Percentiles rank a stretch among this genome's conserved stretches.
Conservation (phyloP, 2,329 filamentous ascomycete species). For the Diaporthe humulicola region DNA sequence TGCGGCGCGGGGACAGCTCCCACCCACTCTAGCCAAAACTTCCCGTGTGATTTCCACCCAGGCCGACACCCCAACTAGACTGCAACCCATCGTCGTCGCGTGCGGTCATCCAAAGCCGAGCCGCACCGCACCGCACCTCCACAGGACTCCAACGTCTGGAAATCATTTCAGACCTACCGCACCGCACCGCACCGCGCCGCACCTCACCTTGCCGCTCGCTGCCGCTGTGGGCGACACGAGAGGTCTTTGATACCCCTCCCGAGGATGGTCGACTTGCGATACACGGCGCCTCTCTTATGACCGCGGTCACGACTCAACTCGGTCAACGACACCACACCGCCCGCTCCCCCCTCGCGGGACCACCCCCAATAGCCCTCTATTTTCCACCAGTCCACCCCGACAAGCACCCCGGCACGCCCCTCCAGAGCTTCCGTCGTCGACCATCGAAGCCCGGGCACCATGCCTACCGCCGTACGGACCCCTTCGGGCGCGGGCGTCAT, state of each 20-base stretch:
- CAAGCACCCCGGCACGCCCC: background rate
- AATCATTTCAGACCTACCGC: background rate
- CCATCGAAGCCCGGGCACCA: constrained; percentile 27
- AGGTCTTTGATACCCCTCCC: constrained; percentile 22
- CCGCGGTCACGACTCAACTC: constrained; percentile 36
- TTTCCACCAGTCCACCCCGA: constrained; percentile 13
- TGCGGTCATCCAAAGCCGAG: constrained; percentile 24
- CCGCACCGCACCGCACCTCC: constrained; percentile 12
- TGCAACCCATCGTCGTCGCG: constrained; percentile 23
- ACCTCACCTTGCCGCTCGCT: constrained; percentile 14
- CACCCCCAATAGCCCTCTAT: constrained; percentile 4
- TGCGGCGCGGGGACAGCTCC: constrained; percentile 29
- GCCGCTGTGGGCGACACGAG: constrained; percentile 19
- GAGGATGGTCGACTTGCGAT: constrained; percentile 37
- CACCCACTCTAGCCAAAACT: constrained; percentile 7
- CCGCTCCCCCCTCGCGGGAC: constrained; percentile 11
- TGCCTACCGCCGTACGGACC: constrained; percentile 36
- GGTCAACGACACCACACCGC: constrained; percentile 30
- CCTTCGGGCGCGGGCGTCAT: constrained; percentile 36
- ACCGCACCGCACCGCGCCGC: background rate
- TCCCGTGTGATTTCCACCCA: constrained; percentile 13
- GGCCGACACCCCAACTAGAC: constrained; percentile 21
- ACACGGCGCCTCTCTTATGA: constrained; percentile 34
- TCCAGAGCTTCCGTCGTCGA: constrained; percentile 14
- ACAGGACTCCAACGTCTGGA: background rate